Evolutionary conservation across 176 grass and related monocot species (phyloP).

Genomic region (Triticum dicoccoides): DNA sequence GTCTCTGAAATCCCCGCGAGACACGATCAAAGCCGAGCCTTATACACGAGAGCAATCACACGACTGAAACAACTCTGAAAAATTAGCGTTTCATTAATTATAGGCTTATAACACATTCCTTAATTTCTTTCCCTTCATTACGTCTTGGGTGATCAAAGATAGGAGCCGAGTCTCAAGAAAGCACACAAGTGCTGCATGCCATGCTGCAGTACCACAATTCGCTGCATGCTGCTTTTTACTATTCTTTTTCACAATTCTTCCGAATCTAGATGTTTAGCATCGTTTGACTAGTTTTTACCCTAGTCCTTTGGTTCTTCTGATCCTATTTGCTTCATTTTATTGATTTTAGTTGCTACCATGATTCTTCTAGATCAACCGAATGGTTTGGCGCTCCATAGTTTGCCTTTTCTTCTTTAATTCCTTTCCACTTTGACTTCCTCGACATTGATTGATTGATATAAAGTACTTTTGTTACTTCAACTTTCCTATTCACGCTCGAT

Average conservation of each 20-base stretch:
- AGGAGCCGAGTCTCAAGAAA: background rate
- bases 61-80: background rate
- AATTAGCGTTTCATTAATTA: background rate
- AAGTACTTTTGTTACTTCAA: background rate
- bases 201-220: background rate
- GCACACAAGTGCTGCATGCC: background rate
- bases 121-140: background rate
- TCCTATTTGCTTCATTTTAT: background rate
- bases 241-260: background rate
- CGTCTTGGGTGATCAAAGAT: background rate
- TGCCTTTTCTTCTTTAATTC: background rate
- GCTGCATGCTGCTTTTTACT: background rate
- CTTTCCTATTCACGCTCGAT: background rate
- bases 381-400: background rate
- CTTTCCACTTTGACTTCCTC: slow-evolving; percentile 5
- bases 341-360: background rate
- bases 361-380: background rate
- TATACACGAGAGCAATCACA: background rate
- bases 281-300: background rate
- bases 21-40: background rate
- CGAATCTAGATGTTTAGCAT: background rate
- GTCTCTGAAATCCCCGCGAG: background rate
- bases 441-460: background rate
- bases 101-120: background rate
- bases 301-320: background rate